Base-by-base conservation (phyloP, 345 rosid genomes). In the Eucalyptus tenuipes region DNA sequence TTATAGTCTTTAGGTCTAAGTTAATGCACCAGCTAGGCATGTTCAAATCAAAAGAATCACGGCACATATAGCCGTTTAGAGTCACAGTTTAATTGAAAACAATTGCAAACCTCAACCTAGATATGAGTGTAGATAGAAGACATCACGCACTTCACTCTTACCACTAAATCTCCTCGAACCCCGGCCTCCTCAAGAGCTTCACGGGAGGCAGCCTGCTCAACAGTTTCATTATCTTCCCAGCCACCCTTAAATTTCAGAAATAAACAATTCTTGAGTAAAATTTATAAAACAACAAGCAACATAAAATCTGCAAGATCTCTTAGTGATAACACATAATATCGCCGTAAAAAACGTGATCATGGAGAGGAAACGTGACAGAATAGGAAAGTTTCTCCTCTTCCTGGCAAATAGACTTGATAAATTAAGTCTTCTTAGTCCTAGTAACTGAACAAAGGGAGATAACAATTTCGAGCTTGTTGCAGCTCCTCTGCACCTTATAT, bases 171-270 rank as follows among this genome's bases (percentile, higher is more conserved):
- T 44, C 96, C 96, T 57, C 92, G 90, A 75, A 94, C 94, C 42
- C 94, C 93, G 86, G 95, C 93, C 89, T 94, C 96, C 89, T 93
- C 96, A 33, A 93, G 49, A 33, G 94, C 95, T 92, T 94, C 96
- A 55, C 95, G 91, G 22, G 88, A 86, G 44, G 95, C 96, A 66
- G 96, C 96, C 91, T 93, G 93, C 90, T 93, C 91, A 47, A 92
- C 95, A 49, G 96, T 93, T 91, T 94, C 96, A 87, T 94, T 94
- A 85, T 93, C 90, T 71, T 94, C 96, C 96, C 96, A 93, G 79
- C 96, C 95, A 85, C 94, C 96, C 96, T 93, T 87, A 11, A 88
- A n/a, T 42, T 64, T 52, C 33, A 20, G 57, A 11, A 64, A 25
- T 81, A 31, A 88, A 89, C 82, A 37, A 37, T 5, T 24, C 25